Conservation (phyloP, 1,284 basidiomycete genomes). For the Omphalotus olearius region DNA sequence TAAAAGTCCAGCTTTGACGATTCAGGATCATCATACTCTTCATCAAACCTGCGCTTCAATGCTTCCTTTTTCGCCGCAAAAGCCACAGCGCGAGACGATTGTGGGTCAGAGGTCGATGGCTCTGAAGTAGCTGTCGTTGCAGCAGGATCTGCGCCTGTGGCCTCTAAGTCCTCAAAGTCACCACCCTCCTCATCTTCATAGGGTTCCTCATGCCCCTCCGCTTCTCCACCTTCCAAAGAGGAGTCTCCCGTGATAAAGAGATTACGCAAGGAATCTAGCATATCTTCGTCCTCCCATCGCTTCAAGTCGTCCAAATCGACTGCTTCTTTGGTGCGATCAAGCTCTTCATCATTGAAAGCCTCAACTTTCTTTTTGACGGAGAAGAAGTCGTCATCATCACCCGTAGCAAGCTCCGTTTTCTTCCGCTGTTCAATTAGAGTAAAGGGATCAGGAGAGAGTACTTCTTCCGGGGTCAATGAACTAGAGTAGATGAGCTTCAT, state of each 20-base stretch:
- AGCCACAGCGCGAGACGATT: constrained; percentile 44
- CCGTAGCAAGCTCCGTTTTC: constrained; percentile 21
- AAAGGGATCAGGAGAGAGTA: constrained; percentile 43
- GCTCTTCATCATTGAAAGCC: constrained; percentile 44
- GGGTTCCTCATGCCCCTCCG: constrained; percentile 36
- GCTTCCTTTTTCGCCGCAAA: constrained; percentile 88
- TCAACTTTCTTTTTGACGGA: constrained; percentile 40
- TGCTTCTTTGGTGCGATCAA: constrained; percentile 70
- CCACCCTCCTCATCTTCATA: constrained; percentile 33
- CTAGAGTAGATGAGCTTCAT: constrained; percentile 85
- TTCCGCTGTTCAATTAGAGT: constrained; percentile 10
- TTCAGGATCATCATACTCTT: constrained; percentile 92
- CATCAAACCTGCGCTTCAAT: constrained; percentile 94
- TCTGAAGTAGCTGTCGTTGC: constrained; percentile 20
- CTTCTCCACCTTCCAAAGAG: constrained; percentile 25
- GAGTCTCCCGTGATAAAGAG: constrained; percentile 88
- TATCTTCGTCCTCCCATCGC: constrained; percentile 81
- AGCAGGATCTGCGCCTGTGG: constrained; percentile 29
- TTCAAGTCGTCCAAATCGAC: constrained; percentile 48
- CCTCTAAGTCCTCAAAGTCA: constrained; percentile 40
- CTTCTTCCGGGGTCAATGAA: constrained; percentile 67
- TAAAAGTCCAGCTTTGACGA: constrained; percentile 81
- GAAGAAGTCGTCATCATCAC: constrained; percentile 76
- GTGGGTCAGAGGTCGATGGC: constrained; percentile 24
- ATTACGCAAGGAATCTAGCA: constrained; percentile 82